Conservation (phyloP, 768 basidiomycete species). For the Leccinum pellstonianum region DNA sequence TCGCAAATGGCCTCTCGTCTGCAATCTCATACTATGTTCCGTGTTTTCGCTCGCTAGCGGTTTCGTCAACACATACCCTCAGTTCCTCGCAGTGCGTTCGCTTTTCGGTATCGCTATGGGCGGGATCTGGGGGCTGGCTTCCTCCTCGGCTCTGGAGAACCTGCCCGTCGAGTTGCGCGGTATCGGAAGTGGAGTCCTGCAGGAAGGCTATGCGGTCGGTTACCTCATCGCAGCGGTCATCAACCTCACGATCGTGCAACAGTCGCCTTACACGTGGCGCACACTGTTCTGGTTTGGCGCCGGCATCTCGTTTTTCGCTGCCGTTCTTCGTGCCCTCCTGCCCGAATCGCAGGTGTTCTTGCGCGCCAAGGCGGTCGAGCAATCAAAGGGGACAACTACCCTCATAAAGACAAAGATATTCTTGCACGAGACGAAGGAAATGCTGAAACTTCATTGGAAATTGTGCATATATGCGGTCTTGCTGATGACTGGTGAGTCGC, state of each 20-base stretch:
- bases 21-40: constrained; percentile 69
- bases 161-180: constrained; percentile 86
- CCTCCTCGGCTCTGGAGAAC: constrained; percentile 84
- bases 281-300: constrained; percentile 79
- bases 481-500: constrained; percentile 59
- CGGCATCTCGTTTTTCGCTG: constrained; percentile 69
- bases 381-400: constrained; percentile 36
- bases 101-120: constrained; percentile 90
- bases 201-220: constrained; percentile 87
- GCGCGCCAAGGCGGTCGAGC: constrained; percentile 56
- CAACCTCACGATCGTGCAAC: constrained; percentile 60
- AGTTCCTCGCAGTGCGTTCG: constrained; percentile 80
- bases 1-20: constrained; percentile 89
- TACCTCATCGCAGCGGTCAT: constrained; percentile 83
- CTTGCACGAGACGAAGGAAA: constrained; percentile 65
- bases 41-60: constrained; percentile 76
- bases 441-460: constrained; percentile 82
- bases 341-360: constrained; percentile 82
- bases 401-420: constrained; percentile 66
- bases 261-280: constrained; percentile 56
- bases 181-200: constrained; percentile 78
- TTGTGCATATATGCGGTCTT: constrained; percentile 81
- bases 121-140: constrained; percentile 83
- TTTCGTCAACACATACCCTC: constrained; percentile 71
- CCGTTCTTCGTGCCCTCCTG: constrained; percentile 57